Evolutionary conservation across 2,329 filamentous ascomycete genomes (phyloP).

Genomic region (Ascochyta fabae): DNA sequence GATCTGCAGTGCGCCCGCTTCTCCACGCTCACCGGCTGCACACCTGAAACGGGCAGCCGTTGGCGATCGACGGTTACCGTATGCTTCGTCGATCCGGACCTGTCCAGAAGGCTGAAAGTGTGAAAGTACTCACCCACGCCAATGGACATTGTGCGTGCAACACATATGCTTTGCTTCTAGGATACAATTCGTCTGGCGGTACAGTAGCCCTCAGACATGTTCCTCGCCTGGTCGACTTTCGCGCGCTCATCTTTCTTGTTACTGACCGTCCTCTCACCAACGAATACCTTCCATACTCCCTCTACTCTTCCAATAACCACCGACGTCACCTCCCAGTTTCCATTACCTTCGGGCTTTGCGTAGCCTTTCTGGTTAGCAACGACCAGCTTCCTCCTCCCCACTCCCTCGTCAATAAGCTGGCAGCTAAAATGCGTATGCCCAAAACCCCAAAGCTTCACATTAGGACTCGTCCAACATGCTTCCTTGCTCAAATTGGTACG

Average conservation of each 20-base stretch:
- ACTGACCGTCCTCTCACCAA: not conserved
- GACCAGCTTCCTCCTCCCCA: constrained; percentile 11
- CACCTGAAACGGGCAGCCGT: constrained; percentile 8
- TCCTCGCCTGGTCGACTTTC: no score
- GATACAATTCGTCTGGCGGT: not conserved
- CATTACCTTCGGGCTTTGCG: not conserved
- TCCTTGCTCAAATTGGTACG: constrained; percentile 6
- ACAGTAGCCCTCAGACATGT: not conserved
- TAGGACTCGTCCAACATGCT: constrained; percentile 5
- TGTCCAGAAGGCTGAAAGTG: not conserved
- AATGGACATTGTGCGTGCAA: not conserved
- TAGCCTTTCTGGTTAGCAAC: constrained; percentile 21
- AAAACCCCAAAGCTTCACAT: constrained; percentile 10
- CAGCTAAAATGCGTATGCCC: constrained; percentile 12
- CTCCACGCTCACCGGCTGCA: constrained; percentile 12
- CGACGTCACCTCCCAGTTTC: not conserved
- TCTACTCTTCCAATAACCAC: constrained; percentile 7
- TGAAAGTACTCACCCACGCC: not conserved
- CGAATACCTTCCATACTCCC: constrained; percentile 1
- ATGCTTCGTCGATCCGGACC: constrained; percentile 1
- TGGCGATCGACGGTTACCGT: constrained; percentile 5
- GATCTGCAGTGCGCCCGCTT: constrained; percentile 11
- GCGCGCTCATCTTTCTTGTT: not conserved
- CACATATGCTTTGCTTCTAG: not conserved
- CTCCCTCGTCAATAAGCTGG: constrained; percentile 1